Conservation (phyloP, 176 grass and related monocot species). For the Eleusine coracana region DNA sequence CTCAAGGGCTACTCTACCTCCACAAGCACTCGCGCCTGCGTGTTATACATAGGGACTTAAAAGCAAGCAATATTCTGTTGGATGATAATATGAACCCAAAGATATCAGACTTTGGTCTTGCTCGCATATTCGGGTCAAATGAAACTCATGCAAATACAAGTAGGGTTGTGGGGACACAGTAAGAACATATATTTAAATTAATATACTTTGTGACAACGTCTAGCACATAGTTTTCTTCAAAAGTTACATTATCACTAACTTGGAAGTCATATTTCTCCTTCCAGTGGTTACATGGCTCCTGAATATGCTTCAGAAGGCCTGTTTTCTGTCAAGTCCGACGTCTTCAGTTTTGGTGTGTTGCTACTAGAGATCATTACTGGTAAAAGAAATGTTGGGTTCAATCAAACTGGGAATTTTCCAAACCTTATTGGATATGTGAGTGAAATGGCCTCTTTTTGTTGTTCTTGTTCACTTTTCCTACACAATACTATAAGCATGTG, state of each 20-base stretch:
- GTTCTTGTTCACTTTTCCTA: not conserved
- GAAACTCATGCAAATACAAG: conserved; percentile 32
- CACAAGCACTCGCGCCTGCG: conserved; percentile 34
- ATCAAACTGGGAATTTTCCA: conserved; percentile 20
- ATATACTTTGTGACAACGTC: too few relatives aligned
- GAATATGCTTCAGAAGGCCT: conserved; percentile 42
- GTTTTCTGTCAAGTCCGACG: conserved; percentile 49
- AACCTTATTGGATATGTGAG: conserved; percentile 50
- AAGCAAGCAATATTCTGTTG: conserved; percentile 40
- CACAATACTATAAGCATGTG: not conserved
- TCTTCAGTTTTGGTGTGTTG: conserved; percentile 50
- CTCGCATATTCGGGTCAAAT: conserved; percentile 24
- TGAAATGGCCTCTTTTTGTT: not conserved
- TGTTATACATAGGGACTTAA: conserved; percentile 37
- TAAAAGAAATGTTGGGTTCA: conserved; percentile 35
- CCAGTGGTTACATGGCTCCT: conserved; percentile 45
- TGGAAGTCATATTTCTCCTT: not conserved
- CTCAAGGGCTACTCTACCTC: conserved; percentile 37
- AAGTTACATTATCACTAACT: not conserved
- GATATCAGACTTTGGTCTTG: conserved; percentile 40
- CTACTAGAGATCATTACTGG: conserved; percentile 50
- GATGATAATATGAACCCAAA: conserved; percentile 27
- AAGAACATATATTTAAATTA: not conserved
- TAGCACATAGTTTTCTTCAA: too few relatives aligned
- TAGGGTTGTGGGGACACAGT: conserved; percentile 37